phyloP scores from a whole-genome alignment of 176 grass and related monocot species.

The Cenchrus americanus region DNA sequence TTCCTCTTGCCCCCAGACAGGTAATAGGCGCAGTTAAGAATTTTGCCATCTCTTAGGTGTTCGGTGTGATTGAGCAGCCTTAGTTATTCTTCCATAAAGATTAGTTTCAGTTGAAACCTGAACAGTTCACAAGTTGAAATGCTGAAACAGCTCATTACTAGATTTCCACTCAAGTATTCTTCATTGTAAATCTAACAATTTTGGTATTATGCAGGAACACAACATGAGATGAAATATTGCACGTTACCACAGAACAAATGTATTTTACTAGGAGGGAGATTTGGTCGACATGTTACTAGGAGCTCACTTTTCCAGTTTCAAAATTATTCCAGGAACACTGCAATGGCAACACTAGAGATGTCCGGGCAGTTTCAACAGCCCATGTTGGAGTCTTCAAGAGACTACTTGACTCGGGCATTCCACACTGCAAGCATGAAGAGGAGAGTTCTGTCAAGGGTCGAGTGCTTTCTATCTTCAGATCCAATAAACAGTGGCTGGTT shows the following conservation, averaged over 20 bases:
- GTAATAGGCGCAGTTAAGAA: not conserved
- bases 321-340: constrained; percentile 34
- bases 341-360: not conserved
- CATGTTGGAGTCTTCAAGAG: constrained; percentile 15
- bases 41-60: not conserved
- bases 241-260: constrained; percentile 44
- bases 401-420: not conserved
- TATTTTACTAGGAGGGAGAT: constrained; percentile 31
- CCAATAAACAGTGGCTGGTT: constrained; percentile 51
- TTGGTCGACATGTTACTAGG: constrained; percentile 41
- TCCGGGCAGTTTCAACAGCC: constrained; percentile 25
- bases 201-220: constrained; percentile 49
- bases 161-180: not conserved
- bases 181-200: not conserved
- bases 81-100: not conserved
- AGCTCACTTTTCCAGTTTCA: constrained; percentile 40
- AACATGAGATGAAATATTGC: constrained; percentile 49
- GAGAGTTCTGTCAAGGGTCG: constrained; percentile 41
- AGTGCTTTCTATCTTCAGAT: constrained; percentile 60
- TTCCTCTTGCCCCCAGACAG: not conserved
- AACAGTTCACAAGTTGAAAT: constrained; percentile 17
- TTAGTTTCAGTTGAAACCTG: not conserved
- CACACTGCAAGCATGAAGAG: constrained; percentile 41
- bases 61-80: not conserved
- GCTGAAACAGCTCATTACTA: not conserved